phyloP scores from a whole-genome alignment of 140 eudicot genomes.

The Cichorium intybus region DNA sequence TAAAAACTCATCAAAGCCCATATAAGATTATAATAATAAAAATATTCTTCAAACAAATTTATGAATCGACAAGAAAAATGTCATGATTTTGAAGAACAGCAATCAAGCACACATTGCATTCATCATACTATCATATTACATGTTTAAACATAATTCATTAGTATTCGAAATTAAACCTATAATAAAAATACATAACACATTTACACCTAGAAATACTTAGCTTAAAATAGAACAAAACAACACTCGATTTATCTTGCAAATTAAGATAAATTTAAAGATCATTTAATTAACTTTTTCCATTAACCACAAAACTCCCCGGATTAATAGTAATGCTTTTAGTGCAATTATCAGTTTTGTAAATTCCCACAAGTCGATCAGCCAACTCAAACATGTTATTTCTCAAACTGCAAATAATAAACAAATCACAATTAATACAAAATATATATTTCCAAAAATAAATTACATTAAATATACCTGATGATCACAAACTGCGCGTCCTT shows the following conservation, averaged over 20 bases:
- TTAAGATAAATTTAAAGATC: not conserved
- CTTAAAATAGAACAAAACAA: slow-evolving; percentile 9
- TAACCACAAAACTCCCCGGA: slow-evolving; percentile 77
- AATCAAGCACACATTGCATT: slow-evolving; percentile 22
- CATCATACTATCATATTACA: not conserved
- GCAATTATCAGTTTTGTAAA: slow-evolving; percentile 94
- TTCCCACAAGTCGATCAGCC: slow-evolving; percentile 97
- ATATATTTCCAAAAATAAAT: no score
- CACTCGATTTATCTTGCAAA: not conserved
- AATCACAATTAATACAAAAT: not conserved
- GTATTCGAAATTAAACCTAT: not conserved
- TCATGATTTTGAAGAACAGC: slow-evolving; percentile 6
- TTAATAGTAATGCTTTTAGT: slow-evolving; percentile 94
- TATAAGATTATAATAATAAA: no score
- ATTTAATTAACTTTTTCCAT: slow-evolving; percentile 54
- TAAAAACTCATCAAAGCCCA: no score
- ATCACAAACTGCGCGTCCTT: slow-evolving; percentile 94
- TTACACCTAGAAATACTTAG: slow-evolving; percentile 6
- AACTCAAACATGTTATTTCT: slow-evolving; percentile 98
- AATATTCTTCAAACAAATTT: no score
- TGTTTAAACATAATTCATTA: not conserved
- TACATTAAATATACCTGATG: slow-evolving; percentile 52
- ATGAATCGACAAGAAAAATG: slow-evolving; percentile 2
- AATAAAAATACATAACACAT: slow-evolving; percentile 10
- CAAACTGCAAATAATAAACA: slow-evolving; percentile 50